These are phyloP conservation scores for Backusella liffmaniae DNA, from an alignment of 192 early-diverging fungal genomes.

Conservation along the genomic window DNA sequence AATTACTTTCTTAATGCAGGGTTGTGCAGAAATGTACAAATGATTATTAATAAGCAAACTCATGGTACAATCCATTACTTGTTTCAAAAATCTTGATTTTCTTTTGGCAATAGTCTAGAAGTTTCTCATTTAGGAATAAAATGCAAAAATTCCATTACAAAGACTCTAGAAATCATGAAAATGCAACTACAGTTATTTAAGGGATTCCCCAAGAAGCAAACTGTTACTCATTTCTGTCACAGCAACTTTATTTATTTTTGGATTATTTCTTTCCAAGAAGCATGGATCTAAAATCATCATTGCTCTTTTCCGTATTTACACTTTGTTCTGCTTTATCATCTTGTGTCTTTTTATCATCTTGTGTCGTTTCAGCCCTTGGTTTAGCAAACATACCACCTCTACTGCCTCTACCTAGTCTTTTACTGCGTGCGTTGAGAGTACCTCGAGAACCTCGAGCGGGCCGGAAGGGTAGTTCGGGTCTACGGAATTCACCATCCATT, in stretches of 20 bases:
- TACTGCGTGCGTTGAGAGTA: background rate
- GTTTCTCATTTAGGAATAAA: no score
- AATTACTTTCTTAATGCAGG: no score
- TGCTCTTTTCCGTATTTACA: background rate
- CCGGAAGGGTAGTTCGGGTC: background rate
- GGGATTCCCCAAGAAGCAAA: no score
- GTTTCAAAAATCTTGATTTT: no score
- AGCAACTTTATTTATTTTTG: background rate
- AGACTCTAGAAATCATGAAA: no score
- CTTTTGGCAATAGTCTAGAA: no score
- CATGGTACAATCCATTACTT: no score
- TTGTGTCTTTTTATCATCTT: background rate
- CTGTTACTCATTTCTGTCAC: no score
- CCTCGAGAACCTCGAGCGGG: background rate
- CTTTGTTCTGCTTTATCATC: background rate
- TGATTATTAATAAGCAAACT: no score
- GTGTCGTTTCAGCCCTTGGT: background rate
- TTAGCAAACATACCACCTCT: background rate
- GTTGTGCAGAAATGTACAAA: no score
- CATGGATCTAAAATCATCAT: constrained; percentile 35
- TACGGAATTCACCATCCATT: background rate
- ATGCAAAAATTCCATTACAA: no score
- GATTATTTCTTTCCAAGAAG: constrained; percentile 21
- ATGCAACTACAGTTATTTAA: no score
- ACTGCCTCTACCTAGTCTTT: background rate